Conservation (phyloP, 192 early-diverging fungal species). For the Rhizophagus prolifer region DNA sequence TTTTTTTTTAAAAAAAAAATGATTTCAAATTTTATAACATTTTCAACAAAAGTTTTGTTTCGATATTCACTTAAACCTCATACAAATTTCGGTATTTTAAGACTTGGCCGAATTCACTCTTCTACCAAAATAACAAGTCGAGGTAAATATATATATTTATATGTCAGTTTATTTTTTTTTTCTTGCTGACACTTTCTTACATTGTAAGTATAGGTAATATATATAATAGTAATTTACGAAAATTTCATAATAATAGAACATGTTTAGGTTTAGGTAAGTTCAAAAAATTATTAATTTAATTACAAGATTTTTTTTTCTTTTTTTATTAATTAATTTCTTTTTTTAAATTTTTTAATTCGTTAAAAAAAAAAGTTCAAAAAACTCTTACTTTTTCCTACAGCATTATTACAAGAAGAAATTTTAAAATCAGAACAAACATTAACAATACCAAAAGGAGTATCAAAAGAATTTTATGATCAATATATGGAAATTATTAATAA, state of each 20-base stretch:
- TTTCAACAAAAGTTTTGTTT: neutral
- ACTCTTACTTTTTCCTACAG: neutral
- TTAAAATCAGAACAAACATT: neutral
- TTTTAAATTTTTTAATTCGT: no score
- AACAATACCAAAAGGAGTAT: neutral
- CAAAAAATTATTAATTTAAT: no score
- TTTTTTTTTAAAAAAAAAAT: neutral
- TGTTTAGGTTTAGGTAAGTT: neutral
- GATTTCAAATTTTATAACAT: neutral
- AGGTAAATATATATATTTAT: neutral
- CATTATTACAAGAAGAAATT: neutral
- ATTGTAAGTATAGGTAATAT: neutral
- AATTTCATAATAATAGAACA: constrained; percentile 14
- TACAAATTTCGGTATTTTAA: neutral
- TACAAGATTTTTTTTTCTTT: no score
- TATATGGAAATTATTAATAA: neutral
- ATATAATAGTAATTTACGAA: neutral
- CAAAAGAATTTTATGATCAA: constrained; percentile 4
- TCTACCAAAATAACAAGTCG: neutral
- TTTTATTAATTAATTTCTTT: neutral
- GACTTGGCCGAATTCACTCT: neutral
- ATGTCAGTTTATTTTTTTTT: neutral
- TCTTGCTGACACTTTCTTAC: neutral
- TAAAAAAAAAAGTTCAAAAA: neutral
- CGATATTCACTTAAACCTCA: neutral